phyloP scores from a whole-genome alignment of 495 filamentous ascomycete species.

The Penicillium crystallinum region DNA sequence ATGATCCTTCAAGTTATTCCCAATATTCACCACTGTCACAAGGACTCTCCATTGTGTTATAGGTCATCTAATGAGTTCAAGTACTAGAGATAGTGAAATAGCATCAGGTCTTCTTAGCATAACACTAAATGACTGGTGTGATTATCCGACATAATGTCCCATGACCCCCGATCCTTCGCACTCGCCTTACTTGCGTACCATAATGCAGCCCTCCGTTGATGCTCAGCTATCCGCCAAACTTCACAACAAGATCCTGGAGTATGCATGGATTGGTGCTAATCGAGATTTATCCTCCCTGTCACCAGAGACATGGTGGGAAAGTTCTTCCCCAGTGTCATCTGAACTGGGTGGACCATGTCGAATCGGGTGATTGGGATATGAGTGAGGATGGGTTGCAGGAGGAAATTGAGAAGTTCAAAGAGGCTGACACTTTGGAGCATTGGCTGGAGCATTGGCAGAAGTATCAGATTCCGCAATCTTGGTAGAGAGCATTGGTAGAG shows the following conservation, averaged over 20 bases:
- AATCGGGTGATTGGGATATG: constrained; percentile 11
- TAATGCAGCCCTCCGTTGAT: not conserved
- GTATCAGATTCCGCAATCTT: constrained; percentile 3
- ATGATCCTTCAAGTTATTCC: no score
- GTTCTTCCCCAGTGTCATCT: constrained; percentile 7
- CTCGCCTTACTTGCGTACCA: not conserved
- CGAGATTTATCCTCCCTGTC: constrained; percentile 8
- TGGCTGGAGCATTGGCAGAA: constrained; percentile 6
- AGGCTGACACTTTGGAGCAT: constrained; percentile 8
- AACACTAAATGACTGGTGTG: no score
- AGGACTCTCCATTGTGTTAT: no score
- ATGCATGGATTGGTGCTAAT: constrained; percentile 10
- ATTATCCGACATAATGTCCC: not conserved
- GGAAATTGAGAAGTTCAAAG: constrained; percentile 12
- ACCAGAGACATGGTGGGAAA: constrained; percentile 11
- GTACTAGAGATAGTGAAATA: no score
- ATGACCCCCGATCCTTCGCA: not conserved
- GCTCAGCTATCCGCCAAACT: constrained; percentile 6
- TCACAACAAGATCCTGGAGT: constrained; percentile 9
- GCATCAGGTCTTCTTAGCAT: no score
- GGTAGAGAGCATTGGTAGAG: not conserved
- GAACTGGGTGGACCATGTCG: constrained; percentile 9
- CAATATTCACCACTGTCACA: no score
- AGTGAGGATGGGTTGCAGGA: constrained; percentile 6
- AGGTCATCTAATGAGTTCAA: no score